Conservation (phyloP, 2,329 filamentous ascomycete genomes). For the Aspergillus terreus region DNA sequence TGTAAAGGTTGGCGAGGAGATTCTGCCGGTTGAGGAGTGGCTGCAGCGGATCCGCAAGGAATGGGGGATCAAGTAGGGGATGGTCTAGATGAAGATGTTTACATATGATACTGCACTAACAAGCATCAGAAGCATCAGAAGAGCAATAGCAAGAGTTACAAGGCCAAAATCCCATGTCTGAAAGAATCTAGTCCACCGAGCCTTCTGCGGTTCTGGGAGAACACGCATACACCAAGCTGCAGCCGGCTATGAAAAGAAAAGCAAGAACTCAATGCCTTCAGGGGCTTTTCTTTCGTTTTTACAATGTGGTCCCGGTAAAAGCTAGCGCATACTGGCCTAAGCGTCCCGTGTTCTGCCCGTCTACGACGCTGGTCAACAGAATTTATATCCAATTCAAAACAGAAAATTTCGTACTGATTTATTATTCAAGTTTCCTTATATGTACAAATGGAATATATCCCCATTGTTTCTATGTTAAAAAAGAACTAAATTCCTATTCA, state of each 20-base stretch:
- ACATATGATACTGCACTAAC: not conserved
- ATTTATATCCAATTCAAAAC: too few species aligned
- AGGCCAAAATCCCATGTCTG: too few species aligned
- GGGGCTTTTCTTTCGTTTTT: not conserved
- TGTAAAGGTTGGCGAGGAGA: slow-evolving; percentile 17
- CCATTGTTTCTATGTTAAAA: too few species aligned
- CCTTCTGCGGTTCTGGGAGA: too few species aligned
- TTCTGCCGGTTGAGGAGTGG: slow-evolving; percentile 16
- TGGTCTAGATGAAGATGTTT: not conserved
- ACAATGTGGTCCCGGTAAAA: not conserved
- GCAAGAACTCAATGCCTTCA: too few species aligned
- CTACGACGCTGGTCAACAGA: not conserved
- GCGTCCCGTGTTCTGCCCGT: not conserved
- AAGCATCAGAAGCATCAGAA: not conserved
- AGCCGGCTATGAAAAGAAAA: not conserved
- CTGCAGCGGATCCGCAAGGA: slow-evolving; percentile 11
- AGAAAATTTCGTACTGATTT: too few species aligned
- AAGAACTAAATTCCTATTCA: too few species aligned
- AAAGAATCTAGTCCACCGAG: too few species aligned
- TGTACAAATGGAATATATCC: too few species aligned
- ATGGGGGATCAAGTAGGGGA: slow-evolving; percentile 5
- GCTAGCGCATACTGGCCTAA: not conserved
- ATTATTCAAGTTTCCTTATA: too few species aligned
- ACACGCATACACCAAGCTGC: not conserved
- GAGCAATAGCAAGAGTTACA: too few species aligned